These are phyloP conservation scores for Wickerhamomyces canadensis DNA, from an alignment of 805 yeast genomes.

Conservation along the genomic window DNA sequence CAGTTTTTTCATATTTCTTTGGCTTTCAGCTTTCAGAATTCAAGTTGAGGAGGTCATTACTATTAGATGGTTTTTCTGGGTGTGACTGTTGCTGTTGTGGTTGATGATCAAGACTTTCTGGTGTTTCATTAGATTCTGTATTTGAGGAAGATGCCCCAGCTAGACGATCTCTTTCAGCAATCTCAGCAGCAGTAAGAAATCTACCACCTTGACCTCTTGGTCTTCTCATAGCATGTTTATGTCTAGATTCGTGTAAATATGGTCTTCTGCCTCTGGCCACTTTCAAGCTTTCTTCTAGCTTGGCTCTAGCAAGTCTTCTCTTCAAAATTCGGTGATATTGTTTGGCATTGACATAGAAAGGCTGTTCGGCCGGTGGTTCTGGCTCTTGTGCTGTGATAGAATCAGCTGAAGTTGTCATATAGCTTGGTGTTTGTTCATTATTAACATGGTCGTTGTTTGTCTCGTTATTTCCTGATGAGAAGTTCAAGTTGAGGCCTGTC, in stretches of 20 bases:
- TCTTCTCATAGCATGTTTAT: slow-evolving; percentile 98
- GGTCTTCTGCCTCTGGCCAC: slow-evolving; percentile 90
- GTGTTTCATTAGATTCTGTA: neutral
- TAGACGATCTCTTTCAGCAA: slow-evolving; percentile 47
- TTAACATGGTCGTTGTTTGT: slow-evolving; percentile 1
- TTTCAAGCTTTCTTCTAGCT: slow-evolving; percentile 80
- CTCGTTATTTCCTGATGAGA: slow-evolving; percentile 1
- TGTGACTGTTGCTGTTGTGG: too few species aligned
- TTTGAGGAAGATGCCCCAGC: neutral
- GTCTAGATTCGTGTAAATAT: slow-evolving; percentile 93
- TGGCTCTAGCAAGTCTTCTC: slow-evolving; percentile 90
- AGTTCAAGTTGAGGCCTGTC: slow-evolving; percentile 15
- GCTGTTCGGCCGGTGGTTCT: slow-evolving; percentile 59
- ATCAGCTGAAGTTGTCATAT: slow-evolving; percentile 15
- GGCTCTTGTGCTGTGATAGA: slow-evolving; percentile 8
- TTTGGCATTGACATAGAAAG: slow-evolving; percentile 95
- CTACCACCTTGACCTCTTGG: slow-evolving; percentile 99
- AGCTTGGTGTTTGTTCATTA: neutral
- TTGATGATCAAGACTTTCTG: too few species aligned
- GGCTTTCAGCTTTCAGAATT: too few species aligned
- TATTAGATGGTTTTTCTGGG: too few species aligned
- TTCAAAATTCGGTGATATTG: slow-evolving; percentile 94
- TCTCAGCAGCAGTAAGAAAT: slow-evolving; percentile 88
- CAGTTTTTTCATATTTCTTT: too few species aligned
- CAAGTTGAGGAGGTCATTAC: too few species aligned